phyloP scores from a whole-genome alignment of 2,329 filamentous ascomycete genomes.

The Rutstroemia sp. region DNA sequence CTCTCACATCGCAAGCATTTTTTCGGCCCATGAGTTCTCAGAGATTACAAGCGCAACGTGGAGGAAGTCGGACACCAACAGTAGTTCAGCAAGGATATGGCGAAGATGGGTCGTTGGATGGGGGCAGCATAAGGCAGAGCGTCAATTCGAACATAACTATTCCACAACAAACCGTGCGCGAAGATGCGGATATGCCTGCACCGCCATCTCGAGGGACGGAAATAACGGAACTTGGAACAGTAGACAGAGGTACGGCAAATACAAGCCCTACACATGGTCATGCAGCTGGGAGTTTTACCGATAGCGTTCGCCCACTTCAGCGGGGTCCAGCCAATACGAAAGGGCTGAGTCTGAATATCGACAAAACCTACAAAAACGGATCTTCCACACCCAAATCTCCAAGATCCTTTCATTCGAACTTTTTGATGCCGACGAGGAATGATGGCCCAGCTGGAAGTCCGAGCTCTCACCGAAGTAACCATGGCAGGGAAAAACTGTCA shows the following conservation, averaged over 20 bases:
- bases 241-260: constrained; percentile 65
- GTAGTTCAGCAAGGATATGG: constrained; percentile 28
- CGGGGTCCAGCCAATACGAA: constrained; percentile 30
- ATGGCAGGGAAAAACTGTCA: constrained; percentile 75
- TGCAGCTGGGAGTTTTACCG: constrained; percentile 56
- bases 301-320: constrained; percentile 68
- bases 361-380: constrained; percentile 49
- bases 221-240: constrained; percentile 54
- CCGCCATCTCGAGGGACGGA: constrained; percentile 75
- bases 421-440: constrained; percentile 55
- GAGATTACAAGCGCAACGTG: constrained; percentile 82
- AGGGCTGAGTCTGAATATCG: constrained; percentile 50
- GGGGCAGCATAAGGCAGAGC: constrained; percentile 47
- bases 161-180: constrained; percentile 25
- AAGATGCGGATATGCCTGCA: constrained; percentile 46
- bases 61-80: constrained; percentile 41
- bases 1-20: constrained; percentile 82
- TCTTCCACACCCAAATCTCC: constrained; percentile 57
- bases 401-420: constrained; percentile 68
- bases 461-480: constrained; percentile 47
- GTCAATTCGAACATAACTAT: constrained; percentile 42
- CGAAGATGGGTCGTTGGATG: constrained; percentile 37
- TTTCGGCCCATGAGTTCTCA: constrained; percentile 97
- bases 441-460: constrained; percentile 41
- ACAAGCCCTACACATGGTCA: constrained; percentile 62